Evolutionary conservation across 306 rosid genomes (phyloP), one percentile per base, ranked within the genome.

Genomic region (Boehmeria nivea): DNA sequence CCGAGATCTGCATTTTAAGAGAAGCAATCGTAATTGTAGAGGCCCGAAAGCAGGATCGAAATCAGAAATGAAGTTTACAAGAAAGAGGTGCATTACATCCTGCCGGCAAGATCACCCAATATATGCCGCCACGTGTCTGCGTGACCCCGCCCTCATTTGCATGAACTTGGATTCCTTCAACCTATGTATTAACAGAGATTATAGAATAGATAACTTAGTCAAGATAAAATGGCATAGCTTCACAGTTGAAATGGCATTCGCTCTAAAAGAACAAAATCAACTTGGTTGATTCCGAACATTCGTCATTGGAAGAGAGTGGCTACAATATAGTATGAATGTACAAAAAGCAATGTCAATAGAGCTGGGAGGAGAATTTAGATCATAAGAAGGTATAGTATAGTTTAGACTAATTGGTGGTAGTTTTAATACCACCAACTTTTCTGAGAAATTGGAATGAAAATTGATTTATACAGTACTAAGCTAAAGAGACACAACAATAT

Each of bases 51-150:
- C 47, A 50, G 37, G 40, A 26, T 17, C 22, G 15, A 28, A 5
- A 2, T 21, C 17, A 50, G 31, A 54, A 47, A 45, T 54, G 39
- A 23, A 46, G 25, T 43, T 19, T 10, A 50, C 54, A 55, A 72
- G 66, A 60, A 59, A 57, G 58, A 67, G 55, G 67, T 25, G 66
- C 49, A 21, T 75, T 89, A 89, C 97, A 89, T 89, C 97, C 97
- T 23, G 97, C 97, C 22, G 97, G 97, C 78, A 89, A 78, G 79
- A 89, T 89, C 65, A 89, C 19, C 94, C 97, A 89, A 68, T 89
- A 89, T 43, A 75, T 44, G 48, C 97, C 97, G n/a, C 97, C 97
- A 50, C 97, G 89, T 4, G 97, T 89, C 65, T 79, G 82, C 33
- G 97, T 89, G 48, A 61, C 43, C 45, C 97, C 97, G 34, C 97